Evolutionary conservation across 2,329 filamentous ascomycete genomes (phyloP).

Genomic region (Colletotrichum incanum): DNA sequence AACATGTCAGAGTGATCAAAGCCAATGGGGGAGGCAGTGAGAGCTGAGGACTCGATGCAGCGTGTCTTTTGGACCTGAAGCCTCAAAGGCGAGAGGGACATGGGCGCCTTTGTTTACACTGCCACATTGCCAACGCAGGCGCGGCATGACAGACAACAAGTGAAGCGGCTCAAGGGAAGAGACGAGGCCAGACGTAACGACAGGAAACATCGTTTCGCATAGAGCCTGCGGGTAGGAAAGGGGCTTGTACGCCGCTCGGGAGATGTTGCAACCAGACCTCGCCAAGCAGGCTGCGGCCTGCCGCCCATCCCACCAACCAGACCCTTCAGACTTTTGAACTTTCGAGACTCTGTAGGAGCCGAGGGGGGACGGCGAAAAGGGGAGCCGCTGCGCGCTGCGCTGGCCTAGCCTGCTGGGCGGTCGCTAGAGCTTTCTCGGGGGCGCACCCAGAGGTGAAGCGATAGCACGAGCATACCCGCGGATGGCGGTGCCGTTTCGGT

Average conservation of each 20-base stretch:
- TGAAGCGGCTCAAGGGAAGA: not conserved
- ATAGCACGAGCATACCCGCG: not conserved
- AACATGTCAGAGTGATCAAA: not conserved
- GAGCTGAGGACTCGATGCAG: not conserved
- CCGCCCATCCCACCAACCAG: not conserved
- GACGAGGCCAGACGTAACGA: not conserved
- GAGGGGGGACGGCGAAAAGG: no score
- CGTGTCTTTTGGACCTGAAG: not conserved
- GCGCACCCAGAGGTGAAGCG: not conserved
- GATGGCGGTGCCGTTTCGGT: constrained; percentile 2
- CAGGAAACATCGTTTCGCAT: not conserved
- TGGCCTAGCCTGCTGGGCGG: constrained; percentile 8
- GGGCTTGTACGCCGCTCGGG: constrained; percentile 6
- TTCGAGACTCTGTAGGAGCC: not conserved
- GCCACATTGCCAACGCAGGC: constrained; percentile 1
- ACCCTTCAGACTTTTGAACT: not conserved
- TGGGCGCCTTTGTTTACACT: not conserved
- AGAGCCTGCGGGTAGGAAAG: no score
- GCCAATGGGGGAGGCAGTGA: not conserved
- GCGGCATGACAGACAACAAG: not conserved
- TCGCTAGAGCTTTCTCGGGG: constrained; percentile 1
- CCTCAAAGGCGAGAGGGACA: not conserved
- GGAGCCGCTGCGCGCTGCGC: not conserved
- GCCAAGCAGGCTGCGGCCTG: constrained; percentile 20
- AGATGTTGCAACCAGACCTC: constrained; percentile 11